Evolutionary conservation across 345 rosid species (phyloP).

Genomic region (Kernera saxatilis): DNA sequence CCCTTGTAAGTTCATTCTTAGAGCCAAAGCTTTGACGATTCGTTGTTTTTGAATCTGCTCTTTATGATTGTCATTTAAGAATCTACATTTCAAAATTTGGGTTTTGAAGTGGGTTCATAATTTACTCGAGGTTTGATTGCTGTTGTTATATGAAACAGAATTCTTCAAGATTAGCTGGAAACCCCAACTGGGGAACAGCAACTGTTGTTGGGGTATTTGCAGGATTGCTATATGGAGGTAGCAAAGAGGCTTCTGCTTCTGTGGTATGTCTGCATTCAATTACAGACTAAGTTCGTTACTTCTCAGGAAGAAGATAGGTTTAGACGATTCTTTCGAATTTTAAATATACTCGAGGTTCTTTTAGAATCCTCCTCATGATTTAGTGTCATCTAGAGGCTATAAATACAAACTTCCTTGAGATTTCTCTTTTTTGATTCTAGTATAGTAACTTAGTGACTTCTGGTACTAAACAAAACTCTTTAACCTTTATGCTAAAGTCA

Average conservation of each 20-base stretch:
- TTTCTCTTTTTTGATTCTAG: no score
- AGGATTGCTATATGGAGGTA: constrained; percentile 89
- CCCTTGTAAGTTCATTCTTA: background rate
- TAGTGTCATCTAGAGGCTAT: background rate
- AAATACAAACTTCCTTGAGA: background rate
- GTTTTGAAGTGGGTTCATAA: background rate
- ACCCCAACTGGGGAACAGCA: constrained; percentile 84
- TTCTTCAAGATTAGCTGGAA: constrained; percentile 55
- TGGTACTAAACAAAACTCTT: background rate
- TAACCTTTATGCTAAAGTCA: background rate
- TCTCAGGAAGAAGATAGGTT: background rate
- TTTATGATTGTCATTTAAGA: background rate
- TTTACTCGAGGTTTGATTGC: background rate
- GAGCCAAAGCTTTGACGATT: background rate
- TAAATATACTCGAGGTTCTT: no score
- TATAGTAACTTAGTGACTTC: background rate
- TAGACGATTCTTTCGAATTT: background rate
- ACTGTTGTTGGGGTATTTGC: constrained; percentile 83
- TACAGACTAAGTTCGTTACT: background rate
- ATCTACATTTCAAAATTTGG: background rate
- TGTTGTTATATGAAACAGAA: constrained; percentile 34
- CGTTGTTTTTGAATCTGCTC: background rate
- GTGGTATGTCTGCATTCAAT: constrained; percentile 45
- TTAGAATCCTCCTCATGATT: background rate
- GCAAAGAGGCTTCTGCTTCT: constrained; percentile 94